A percentile compares a stretch with the other conserved stretches of the same genome.
phyloP scores from a whole-genome alignment of 1,284 basidiomycete species.

The Malassezia pachydermatis region DNA sequence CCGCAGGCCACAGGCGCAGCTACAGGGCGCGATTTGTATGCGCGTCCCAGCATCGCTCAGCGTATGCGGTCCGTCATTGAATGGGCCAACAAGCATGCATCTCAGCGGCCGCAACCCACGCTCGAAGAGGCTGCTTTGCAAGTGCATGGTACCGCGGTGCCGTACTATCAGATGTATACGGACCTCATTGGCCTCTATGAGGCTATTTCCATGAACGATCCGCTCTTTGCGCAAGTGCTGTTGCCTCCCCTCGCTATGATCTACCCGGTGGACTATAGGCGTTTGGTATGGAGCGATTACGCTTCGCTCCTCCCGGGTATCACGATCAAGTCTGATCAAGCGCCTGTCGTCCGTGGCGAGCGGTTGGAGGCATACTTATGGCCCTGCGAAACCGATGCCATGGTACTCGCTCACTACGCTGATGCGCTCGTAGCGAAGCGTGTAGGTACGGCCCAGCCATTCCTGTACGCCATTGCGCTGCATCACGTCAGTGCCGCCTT shows the following conservation, averaged over 20 bases:
- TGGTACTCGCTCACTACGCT: slow-evolving; percentile 56
- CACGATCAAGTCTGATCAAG: slow-evolving; percentile 11
- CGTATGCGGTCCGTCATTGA: slow-evolving; percentile 20
- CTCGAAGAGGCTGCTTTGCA: slow-evolving; percentile 19
- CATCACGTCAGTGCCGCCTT: slow-evolving; percentile 58
- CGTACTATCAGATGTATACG: slow-evolving; percentile 85
- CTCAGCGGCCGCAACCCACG: slow-evolving; percentile 26
- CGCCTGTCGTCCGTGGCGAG: slow-evolving; percentile 50
- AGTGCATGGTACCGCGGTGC: slow-evolving; percentile 28
- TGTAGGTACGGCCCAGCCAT: slow-evolving; percentile 49
- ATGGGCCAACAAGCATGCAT: slow-evolving; percentile 13
- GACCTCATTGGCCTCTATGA: slow-evolving; percentile 83
- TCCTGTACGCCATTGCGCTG: slow-evolving; percentile 62
- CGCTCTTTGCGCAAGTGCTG: slow-evolving; percentile 65
- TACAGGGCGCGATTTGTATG: slow-evolving; percentile 58
- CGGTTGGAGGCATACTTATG: slow-evolving; percentile 57
- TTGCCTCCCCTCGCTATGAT: slow-evolving; percentile 64
- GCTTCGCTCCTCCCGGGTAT: slow-evolving; percentile 51
- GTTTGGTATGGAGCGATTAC: slow-evolving; percentile 72
- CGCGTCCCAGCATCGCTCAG: slow-evolving; percentile 58
- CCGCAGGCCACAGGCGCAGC: slow-evolving; percentile 21
- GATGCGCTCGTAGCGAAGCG: slow-evolving; percentile 47
- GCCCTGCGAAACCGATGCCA: slow-evolving; percentile 61
- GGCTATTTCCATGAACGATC: slow-evolving; percentile 75
- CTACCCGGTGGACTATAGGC: slow-evolving; percentile 74